Base-by-base conservation (phyloP, 2,329 filamentous ascomycete genomes). In the Ambrosiella beaveri region DNA sequence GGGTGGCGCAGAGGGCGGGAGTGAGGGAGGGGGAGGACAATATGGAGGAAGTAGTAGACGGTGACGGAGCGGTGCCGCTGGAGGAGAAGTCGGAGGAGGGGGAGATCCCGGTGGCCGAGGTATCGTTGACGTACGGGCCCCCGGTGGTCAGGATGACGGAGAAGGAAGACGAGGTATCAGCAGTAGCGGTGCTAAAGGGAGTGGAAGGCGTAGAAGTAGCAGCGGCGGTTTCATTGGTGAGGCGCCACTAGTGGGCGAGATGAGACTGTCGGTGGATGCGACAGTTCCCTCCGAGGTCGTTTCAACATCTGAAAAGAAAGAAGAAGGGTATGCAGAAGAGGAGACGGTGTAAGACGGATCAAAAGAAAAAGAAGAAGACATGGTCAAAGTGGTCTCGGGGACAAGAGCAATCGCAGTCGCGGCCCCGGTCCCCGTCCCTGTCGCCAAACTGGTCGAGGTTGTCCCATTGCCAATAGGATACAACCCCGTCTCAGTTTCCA, bases 11-110 rank as follows among this genome's bases (percentile, higher is more conserved):
- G 50, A 66, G 68, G 58, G 76, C 73, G 8, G 75, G 65, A 1
- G 74, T 77, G 74, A 77, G 77, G 15, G 66, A 66, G 45, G 76
- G 72, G 62, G 74, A 72, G 27, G 70, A 71, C 19, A 3, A 27
- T 2, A 27, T 27, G 54, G 71, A 73, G 4, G 66, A 62, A 3
- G 67, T 67, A 27, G 19, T 27, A 27, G 19, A 67, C 72, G 13
- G 62, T 59, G 5, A 79, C 68, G 5, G 76, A 74, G n/a, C 76
- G 71, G 8, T 61, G 64, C 66, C 67, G 39, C 13, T 39, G 7
- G 69, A 71, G 61, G 78, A 75, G n/a, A 70, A 73, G 66, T 72
- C 72, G 65, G 75, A 79, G 56, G 70, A 71, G 15, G 73, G 67
- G 54, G 74, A 67, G n/a, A 27, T 27, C 19, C 19, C 19, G 19